These are phyloP conservation scores for Tricholoma bakamatsutake DNA, from an alignment of 768 basidiomycete species.

Conservation along the genomic window DNA sequence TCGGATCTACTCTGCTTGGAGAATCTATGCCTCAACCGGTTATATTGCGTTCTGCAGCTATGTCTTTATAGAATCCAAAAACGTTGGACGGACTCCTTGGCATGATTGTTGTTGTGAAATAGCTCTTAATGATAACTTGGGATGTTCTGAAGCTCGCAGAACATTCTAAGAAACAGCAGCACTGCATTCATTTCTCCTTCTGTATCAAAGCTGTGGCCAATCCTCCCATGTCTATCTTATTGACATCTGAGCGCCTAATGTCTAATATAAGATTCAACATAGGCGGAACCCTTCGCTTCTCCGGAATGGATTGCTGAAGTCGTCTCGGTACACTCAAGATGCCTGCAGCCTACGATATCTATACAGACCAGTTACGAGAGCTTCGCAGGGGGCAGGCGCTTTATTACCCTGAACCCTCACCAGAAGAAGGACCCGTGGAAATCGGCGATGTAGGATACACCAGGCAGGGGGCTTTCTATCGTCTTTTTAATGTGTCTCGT, in stretches of 20 bases:
- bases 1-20: no score
- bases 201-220: not conserved
- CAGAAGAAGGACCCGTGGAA: constrained; percentile 6
- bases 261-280: not conserved
- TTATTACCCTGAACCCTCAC: constrained; percentile 11
- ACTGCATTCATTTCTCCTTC: not conserved
- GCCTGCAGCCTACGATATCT: constrained; percentile 12
- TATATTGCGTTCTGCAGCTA: no score
- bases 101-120: no score
- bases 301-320: not conserved
- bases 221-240: not conserved
- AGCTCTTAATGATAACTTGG: no score
- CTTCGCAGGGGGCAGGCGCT: constrained; percentile 7
- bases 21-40: no score
- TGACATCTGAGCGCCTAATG: not conserved
- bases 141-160: no score
- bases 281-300: not conserved
- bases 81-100: no score
- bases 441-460: constrained; percentile 12
- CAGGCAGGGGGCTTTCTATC: constrained; percentile 8
- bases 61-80: no score
- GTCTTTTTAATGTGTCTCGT: constrained; percentile 8
- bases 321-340: not conserved
- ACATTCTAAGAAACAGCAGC: no score
- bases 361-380: constrained; percentile 6